Conservation (phyloP, 2,329 filamentous ascomycete species). For the Stachybotrys echinatus region DNA sequence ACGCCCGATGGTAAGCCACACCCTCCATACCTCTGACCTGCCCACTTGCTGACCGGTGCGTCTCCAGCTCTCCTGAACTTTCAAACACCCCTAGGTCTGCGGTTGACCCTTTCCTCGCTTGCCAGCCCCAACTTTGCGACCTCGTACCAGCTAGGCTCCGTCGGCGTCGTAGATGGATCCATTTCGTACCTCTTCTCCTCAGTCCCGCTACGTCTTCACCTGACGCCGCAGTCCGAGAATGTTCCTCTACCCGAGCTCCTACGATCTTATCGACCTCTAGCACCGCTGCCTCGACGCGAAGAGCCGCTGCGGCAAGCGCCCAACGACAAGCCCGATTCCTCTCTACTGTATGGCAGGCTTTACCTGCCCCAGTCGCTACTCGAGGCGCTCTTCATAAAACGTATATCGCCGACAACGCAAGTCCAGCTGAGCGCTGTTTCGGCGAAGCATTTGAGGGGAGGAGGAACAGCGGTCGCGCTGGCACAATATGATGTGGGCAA, state of each 20-base stretch:
- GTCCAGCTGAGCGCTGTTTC: conserved; percentile 77
- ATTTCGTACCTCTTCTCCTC: conserved; percentile 95
- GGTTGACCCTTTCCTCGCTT: conserved; percentile 83
- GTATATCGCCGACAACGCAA: conserved; percentile 72
- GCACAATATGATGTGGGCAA: conserved; percentile 80
- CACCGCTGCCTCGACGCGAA: conserved; percentile 45
- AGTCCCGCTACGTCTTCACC: conserved; percentile 61
- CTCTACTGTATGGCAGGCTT: conserved; percentile 69
- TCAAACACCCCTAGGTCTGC: conserved; percentile 74
- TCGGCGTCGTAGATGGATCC: conserved; percentile 93
- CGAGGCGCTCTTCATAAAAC: conserved; percentile 77
- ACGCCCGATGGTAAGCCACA: conserved; percentile 65
- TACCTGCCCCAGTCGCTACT: conserved; percentile 82
- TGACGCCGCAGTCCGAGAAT: conserved; percentile 63
- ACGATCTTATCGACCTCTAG: conserved; percentile 75
- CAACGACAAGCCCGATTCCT: conserved; percentile 35
- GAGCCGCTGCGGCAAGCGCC: conserved; percentile 15
- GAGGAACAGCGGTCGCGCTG: conserved; percentile 68
- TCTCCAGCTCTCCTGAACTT: conserved; percentile 77
- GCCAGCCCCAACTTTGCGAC: conserved; percentile 91
- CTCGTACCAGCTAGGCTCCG: conserved; percentile 83
- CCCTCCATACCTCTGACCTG: not conserved
- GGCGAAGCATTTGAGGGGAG: conserved; percentile 63
- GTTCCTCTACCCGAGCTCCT: conserved; percentile 75
- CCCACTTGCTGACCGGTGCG: conserved; percentile 11